Conservation (phyloP, 2,329 filamentous ascomycete species). For the Cadophora gregata region DNA sequence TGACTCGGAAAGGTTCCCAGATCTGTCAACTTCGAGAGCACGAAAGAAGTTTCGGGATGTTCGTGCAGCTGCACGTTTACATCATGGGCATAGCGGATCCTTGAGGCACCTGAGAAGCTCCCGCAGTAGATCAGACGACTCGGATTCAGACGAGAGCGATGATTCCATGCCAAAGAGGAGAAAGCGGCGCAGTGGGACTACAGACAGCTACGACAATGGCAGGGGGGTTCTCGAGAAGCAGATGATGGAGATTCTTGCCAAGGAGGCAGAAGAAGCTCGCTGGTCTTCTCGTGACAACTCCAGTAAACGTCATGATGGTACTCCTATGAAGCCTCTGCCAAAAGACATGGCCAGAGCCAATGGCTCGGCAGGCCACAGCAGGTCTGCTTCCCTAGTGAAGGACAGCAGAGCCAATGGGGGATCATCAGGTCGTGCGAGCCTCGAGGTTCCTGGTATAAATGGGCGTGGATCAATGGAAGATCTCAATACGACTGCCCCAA, state of each 20-base stretch:
- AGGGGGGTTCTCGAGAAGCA: conserved; percentile 65
- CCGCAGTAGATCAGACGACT: conserved; percentile 57
- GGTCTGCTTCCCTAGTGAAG: conserved; percentile 34
- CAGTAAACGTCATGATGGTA: conserved; percentile 28
- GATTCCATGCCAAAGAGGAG: conserved; percentile 46
- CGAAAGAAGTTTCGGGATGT: conserved; percentile 66
- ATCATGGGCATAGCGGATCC: conserved; percentile 62
- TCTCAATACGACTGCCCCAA: conserved; percentile 50
- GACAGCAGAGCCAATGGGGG: conserved; percentile 33
- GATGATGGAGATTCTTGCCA: conserved; percentile 65
- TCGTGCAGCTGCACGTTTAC: conserved; percentile 53
- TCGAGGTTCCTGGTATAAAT: conserved; percentile 54
- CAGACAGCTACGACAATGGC: conserved; percentile 50
- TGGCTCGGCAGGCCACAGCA: conserved; percentile 31
- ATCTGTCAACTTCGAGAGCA: conserved; percentile 62
- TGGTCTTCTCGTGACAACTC: conserved; percentile 3
- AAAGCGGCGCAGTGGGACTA: conserved; percentile 52
- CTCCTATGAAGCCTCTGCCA: conserved; percentile 22
- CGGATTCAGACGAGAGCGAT: conserved; percentile 66
- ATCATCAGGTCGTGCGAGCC: conserved; percentile 46
- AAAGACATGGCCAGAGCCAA: conserved; percentile 26
- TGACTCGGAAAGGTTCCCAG: conserved; percentile 45
- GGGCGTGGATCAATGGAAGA: conserved; percentile 50
- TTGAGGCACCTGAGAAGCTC: conserved; percentile 58
- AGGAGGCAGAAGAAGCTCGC: conserved; percentile 51